Evolutionary conservation across 2,329 filamentous ascomycete species (phyloP), one percentile per base, ranked within the genome.

Genomic region (Salinomyces thailandicus): DNA sequence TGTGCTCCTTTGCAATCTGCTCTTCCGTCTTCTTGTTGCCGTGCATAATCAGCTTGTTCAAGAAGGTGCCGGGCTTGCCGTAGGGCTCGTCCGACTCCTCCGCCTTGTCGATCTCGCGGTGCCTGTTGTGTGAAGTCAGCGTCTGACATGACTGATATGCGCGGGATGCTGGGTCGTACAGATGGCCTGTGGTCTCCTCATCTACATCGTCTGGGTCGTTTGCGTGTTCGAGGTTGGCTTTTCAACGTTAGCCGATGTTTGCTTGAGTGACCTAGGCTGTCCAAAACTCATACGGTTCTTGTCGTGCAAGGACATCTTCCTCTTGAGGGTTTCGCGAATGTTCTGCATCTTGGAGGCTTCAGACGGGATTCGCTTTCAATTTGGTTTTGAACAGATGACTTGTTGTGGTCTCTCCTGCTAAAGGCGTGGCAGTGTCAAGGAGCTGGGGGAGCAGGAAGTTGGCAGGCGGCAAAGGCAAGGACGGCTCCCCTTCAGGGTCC

Each of bases 1-100:
- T 16, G 11, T 30, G 27, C 5, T 30, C 31, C 12, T 7, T 3
- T 3, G 45, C 44, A 22, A 59, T 38, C 48, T 60, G 50, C 24
- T 57, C 54, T 42, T 61, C 58, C 5, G 58, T 61, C 53, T 59
- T 61, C 52, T 58, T 57, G 49, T 61, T 61, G 41, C 58, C 58
- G 46, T 59, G 53, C 40, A 50, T 47, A 43, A 56, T 59, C 34
- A 61, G 51, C 37, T 53, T 53, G 50, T 60, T 59, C 35, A 61
- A 45, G 47, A 59, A 59, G 38, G 43, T 53, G 43, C 54, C 54
- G 2, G 55, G 55, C 42, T 52, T 55, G 42, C 57, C 57, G 14
- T 52, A 37, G 7, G 46, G 43, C 18, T 50, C 49, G 15, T 53
- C 46, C 28, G 34, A 30, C 13, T 40, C 44, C 42, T 60, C 55